phyloP scores from a whole-genome alignment of 1,284 basidiomycete genomes.

The Papiliotrema flavescens region DNA sequence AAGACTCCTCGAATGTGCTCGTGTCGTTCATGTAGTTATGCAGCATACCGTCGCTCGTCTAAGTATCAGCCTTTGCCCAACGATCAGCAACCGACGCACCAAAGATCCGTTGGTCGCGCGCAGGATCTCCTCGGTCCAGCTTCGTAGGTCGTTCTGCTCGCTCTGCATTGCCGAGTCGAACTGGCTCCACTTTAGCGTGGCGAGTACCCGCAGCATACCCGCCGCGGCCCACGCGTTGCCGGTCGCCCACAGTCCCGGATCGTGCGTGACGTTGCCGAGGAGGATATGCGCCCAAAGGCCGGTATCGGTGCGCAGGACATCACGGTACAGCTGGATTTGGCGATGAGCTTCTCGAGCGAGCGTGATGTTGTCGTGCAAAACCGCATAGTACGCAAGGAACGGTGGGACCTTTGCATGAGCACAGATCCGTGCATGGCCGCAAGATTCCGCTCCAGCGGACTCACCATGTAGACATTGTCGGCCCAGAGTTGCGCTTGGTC shows the following conservation, averaged over 20 bases:
- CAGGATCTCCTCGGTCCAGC: slow-evolving; percentile 53
- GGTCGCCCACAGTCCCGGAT: slow-evolving; percentile 44
- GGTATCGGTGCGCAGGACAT: slow-evolving; percentile 40
- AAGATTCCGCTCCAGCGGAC: slow-evolving; percentile 32
- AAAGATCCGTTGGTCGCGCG: slow-evolving; percentile 41
- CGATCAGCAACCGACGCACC: slow-evolving; percentile 17
- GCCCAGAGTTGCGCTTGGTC: slow-evolving; percentile 52
- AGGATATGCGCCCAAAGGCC: slow-evolving; percentile 48
- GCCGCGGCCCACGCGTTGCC: slow-evolving; percentile 55
- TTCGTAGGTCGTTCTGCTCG: slow-evolving; percentile 47
- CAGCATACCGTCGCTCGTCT: slow-evolving; percentile 61
- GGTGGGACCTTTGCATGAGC: slow-evolving; percentile 70
- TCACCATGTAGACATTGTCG: slow-evolving; percentile 59
- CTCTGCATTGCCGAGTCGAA: slow-evolving; percentile 36
- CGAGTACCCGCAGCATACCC: slow-evolving; percentile 53
- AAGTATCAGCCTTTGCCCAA: neutral
- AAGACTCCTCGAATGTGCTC: slow-evolving; percentile 66
- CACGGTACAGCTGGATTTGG: slow-evolving; percentile 74
- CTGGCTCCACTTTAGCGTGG: slow-evolving; percentile 49
- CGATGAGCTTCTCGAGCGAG: slow-evolving; percentile 68
- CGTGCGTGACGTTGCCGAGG: slow-evolving; percentile 33
- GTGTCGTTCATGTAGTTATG: slow-evolving; percentile 69
- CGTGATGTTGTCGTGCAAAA: slow-evolving; percentile 62
- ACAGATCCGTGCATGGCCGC: slow-evolving; percentile 44
- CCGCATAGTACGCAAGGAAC: slow-evolving; percentile 85